Conservation (phyloP, 2,329 filamentous ascomycete genomes). For the Colletotrichum shisoi region DNA sequence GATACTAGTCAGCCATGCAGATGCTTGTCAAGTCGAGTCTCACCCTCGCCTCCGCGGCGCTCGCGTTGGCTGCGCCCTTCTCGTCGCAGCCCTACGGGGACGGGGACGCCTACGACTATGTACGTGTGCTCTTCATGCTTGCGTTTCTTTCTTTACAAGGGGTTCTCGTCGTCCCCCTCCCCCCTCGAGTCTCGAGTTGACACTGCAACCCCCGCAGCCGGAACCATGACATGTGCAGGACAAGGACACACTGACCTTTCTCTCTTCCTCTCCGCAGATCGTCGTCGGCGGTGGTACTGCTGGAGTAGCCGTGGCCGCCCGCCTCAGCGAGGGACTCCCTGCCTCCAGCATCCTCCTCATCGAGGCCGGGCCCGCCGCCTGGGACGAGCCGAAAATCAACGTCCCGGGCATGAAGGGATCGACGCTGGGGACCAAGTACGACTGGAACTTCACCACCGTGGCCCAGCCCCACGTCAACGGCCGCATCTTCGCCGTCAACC, state of each 20-base stretch:
- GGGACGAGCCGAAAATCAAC: slow-evolving; percentile 44
- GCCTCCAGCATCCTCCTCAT: slow-evolving; percentile 44
- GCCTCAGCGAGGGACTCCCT: slow-evolving; percentile 42
- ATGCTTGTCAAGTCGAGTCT: slow-evolving; percentile 38
- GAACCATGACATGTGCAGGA: not conserved
- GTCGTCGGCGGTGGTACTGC: slow-evolving; percentile 50
- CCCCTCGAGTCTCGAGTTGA: not conserved
- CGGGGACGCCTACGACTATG: slow-evolving; percentile 36
- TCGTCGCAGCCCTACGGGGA: slow-evolving; percentile 18
- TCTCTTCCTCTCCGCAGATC: slow-evolving; percentile 37
- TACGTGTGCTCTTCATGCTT: slow-evolving; percentile 31
- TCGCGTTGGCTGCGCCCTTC: slow-evolving; percentile 21
- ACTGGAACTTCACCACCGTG: slow-evolving; percentile 54
- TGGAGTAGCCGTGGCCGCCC: slow-evolving; percentile 46
- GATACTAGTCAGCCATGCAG: no score
- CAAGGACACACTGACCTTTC: slow-evolving; percentile 17
- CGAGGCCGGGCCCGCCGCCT: slow-evolving; percentile 45
- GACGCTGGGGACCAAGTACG: slow-evolving; percentile 42
- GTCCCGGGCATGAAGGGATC: slow-evolving; percentile 44
- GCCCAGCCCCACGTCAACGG: slow-evolving; percentile 51
- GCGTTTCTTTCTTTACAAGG: slow-evolving; percentile 9
- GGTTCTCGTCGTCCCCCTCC: not conserved
- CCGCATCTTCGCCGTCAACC: slow-evolving; percentile 50
- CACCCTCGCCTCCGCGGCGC: slow-evolving; percentile 25
- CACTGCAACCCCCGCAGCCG: not conserved